Conservation (phyloP, 2,329 filamentous ascomycete species). For the Botrytis fabae region DNA sequence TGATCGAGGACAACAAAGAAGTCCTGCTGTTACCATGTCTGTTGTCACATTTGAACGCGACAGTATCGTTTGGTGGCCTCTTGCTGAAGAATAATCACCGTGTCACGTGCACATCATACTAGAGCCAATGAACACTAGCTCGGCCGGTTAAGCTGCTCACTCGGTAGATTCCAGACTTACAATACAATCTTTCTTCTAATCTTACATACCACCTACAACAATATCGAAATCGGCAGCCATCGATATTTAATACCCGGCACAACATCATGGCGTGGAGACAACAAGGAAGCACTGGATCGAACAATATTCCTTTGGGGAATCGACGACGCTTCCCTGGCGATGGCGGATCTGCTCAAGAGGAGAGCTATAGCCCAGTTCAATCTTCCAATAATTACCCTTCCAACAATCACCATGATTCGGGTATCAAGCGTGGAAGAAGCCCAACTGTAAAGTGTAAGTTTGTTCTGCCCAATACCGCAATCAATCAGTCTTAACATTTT, state of each 20-base stretch:
- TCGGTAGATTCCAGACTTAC: constrained; percentile 7
- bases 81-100: rapidly evolving
- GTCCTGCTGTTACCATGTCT: background rate
- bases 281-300: constrained; percentile 92
- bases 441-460: constrained; percentile 70
- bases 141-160: background rate
- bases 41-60: background rate
- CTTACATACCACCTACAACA: background rate
- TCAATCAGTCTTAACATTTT: constrained; percentile 27
- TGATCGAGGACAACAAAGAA: background rate
- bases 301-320: constrained; percentile 93
- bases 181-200: background rate
- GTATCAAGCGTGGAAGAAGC: constrained; percentile 85
- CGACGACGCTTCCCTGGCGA: constrained; percentile 76
- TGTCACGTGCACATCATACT: rapidly evolving
- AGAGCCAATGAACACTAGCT: background rate
- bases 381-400: constrained; percentile 24
- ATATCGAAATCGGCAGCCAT: background rate
- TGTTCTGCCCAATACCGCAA: background rate
- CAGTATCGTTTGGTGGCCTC: background rate
- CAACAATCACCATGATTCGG: constrained; percentile 36
- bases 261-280: constrained; percentile 64
- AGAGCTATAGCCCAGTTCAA: constrained; percentile 35
- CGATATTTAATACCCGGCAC: background rate
- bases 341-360: constrained; percentile 41